Evolutionary conservation across 2,329 filamentous ascomycete genomes (phyloP), one percentile per base, ranked within the genome.

Genomic region (Beauveria sp.): DNA sequence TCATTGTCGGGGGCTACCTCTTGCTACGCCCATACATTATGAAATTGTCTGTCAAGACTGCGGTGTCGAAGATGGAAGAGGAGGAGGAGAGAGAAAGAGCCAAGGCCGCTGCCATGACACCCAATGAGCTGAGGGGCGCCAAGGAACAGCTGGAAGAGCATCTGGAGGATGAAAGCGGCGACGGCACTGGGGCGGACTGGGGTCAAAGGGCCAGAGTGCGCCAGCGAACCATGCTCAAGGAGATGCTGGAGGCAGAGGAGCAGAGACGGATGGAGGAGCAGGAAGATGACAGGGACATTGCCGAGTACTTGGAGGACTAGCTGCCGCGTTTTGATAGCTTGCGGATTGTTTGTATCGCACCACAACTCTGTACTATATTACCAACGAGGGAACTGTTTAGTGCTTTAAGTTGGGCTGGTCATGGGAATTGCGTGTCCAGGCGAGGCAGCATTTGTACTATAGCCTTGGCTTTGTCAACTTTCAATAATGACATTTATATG

Each of bases 1-100:
- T 86, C 66, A 82, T 91, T 64, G 82, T 91, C 22, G 84, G 90
- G 68, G 86, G 84, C 60, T 96, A 93, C 77, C 71, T 86, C 65
- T 81, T 95, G 58, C 69, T 91, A 26, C 86, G 91, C 1, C 90
- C 90, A 0, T 91, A 91, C 71, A 73, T 93, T 57, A 80, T 93
- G 69, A 88, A 87, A 70, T 74, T 85, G 43, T 86, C 85, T 67
- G 84, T 81, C 63, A 84, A 83, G 68, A 74, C 81, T 65, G 85
- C 90, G 70, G 83, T 86, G 71, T 81, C 81, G 68, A 79, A 87
- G 70, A 79, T 89, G 70, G 85, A 87, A 67, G 79, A 86, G 68
- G 80, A 83, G 64, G 78, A 79, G 9, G 74, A 70, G 58, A 76
- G 75, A 26, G 70, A 82, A 69, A 79, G 86, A 71, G 78, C 86